Conservation (phyloP, 495 filamentous ascomycete genomes). For the Barbatosphaeria neglecta region DNA sequence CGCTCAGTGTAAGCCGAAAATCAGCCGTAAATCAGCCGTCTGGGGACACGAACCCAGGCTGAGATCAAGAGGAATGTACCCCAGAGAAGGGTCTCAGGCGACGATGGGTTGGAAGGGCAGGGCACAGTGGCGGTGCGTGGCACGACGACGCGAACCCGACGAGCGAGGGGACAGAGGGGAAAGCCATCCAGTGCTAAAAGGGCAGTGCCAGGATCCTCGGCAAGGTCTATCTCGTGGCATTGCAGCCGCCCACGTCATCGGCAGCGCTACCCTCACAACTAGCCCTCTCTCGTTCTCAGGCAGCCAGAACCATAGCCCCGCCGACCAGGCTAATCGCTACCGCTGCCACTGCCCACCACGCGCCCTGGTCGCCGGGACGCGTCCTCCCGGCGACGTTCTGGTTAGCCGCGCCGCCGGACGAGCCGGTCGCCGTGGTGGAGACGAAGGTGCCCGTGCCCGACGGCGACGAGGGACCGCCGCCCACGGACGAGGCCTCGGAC, state of each 20-base stretch:
- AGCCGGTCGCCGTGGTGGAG: no score
- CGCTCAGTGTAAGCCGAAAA: no score
- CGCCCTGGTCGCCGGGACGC: neutral
- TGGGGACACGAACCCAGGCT: no score
- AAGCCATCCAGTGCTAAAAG: no score
- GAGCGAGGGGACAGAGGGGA: no score
- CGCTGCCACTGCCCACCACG: slow-evolving; percentile 1
- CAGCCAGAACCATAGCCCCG: neutral
- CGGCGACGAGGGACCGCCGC: neutral
- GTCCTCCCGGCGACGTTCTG: neutral
- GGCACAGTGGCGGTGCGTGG: no score
- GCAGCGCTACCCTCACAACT: neutral
- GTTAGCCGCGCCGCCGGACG: neutral
- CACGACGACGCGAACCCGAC: no score
- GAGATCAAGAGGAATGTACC: no score
- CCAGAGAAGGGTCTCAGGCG: no score
- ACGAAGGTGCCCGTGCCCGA: neutral
- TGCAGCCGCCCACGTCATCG: neutral
- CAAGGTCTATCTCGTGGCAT: neutral
- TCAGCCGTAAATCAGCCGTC: no score
- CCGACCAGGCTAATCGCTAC: neutral
- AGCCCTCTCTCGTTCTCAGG: neutral
- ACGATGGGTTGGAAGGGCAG: no score
- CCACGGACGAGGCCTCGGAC: neutral
- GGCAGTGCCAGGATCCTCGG: neutral